A percentile compares a stretch with the other conserved stretches of the same genome.
phyloP scores from a whole-genome alignment of 768 basidiomycete species.

The Suillus tomentosus region DNA sequence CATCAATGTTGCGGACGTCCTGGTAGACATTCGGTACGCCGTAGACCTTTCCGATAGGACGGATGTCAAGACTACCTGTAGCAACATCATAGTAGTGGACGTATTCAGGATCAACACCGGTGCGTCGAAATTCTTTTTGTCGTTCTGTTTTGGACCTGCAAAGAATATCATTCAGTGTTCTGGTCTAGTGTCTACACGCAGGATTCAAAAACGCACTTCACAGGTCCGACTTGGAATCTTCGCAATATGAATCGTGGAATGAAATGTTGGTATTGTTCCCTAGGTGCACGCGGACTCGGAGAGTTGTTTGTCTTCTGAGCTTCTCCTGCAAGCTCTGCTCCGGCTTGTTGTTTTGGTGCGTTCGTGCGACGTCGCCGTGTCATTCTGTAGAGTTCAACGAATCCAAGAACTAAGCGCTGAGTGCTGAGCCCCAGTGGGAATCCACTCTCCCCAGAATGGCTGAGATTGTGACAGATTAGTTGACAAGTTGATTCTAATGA shows the following conservation, averaged over 20 bases:
- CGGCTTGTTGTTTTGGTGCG: not conserved
- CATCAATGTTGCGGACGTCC: conserved; percentile 20
- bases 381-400: not conserved
- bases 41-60: conserved; percentile 16
- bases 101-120: no score
- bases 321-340: not conserved
- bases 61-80: not conserved
- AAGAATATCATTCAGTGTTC: no score
- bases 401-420: not conserved
- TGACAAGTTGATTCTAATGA: no score
- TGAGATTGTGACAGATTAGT: no score
- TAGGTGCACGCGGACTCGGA: no score
- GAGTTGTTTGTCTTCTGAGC: not conserved
- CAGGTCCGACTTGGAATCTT: no score
- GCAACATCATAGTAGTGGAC: no score
- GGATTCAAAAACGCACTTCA: no score
- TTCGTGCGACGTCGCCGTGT: not conserved
- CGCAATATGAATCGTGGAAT: no score
- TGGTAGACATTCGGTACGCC: conserved; percentile 28
- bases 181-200: no score
- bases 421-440: not conserved
- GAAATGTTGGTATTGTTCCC: no score
- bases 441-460: no score
- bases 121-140: not conserved
- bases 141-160: not conserved